Conservation (phyloP, 768 basidiomycete genomes). For the Leccinum uliginosum region DNA sequence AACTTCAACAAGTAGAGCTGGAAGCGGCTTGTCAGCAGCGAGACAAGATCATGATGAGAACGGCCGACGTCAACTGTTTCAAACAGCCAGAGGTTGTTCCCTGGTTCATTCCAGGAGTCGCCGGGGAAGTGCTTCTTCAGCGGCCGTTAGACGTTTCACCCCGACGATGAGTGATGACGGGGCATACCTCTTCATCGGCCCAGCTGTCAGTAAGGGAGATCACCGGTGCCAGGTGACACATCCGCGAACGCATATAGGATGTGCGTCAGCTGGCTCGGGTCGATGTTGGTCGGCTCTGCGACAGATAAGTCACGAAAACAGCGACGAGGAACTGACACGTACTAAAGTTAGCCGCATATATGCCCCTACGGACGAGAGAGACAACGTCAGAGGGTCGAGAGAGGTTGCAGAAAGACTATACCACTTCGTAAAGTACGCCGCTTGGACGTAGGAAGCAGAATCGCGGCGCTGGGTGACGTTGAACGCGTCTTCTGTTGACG, state of each 20-base stretch:
- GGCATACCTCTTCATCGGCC: slow-evolving; percentile 61
- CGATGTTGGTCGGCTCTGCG: slow-evolving; percentile 63
- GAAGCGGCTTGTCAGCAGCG: not conserved
- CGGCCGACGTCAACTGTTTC: slow-evolving; percentile 57
- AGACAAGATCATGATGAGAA: not conserved
- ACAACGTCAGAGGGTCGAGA: not conserved
- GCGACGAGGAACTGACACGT: slow-evolving; percentile 15
- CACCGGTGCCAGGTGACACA: slow-evolving; percentile 54
- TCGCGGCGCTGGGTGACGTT: slow-evolving; percentile 10
- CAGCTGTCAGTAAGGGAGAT: slow-evolving; percentile 69
- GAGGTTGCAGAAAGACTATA: slow-evolving; percentile 1
- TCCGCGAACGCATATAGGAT: slow-evolving; percentile 81
- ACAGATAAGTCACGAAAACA: slow-evolving; percentile 3
- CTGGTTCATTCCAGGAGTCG: slow-evolving; percentile 70
- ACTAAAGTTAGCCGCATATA: slow-evolving; percentile 65
- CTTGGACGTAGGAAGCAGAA: slow-evolving; percentile 28
- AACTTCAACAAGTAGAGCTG: slow-evolving; percentile 54
- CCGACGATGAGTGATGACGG: not conserved
- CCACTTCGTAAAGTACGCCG: slow-evolving; percentile 37
- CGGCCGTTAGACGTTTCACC: slow-evolving; percentile 2
- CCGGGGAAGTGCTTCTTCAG: slow-evolving; percentile 63
- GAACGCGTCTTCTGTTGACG: not conserved
- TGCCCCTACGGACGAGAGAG: slow-evolving; percentile 37
- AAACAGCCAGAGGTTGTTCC: slow-evolving; percentile 79
- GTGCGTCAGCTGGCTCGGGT: slow-evolving; percentile 60